phyloP scores from a whole-genome alignment of 345 rosid species.

The Reutealis trisperma region DNA sequence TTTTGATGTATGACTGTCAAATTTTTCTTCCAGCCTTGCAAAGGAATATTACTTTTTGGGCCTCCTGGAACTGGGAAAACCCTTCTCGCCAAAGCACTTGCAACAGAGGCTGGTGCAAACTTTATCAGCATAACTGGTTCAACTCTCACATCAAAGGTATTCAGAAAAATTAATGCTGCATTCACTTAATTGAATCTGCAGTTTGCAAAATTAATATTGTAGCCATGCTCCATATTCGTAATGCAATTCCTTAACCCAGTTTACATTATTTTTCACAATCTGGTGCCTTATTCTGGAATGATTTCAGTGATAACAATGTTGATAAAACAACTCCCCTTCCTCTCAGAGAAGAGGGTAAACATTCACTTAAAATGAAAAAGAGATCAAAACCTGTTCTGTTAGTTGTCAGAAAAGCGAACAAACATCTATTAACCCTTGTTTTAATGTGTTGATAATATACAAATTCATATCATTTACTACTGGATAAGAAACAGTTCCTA shows the following conservation, averaged over 20 bases:
- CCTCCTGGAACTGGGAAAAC: slow-evolving; percentile 99
- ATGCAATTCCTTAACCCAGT: neutral
- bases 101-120: slow-evolving; percentile 97
- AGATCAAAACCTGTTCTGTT: neutral
- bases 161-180: slow-evolving; percentile 6
- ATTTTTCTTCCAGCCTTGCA: slow-evolving; percentile 73
- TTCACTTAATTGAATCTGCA: neutral
- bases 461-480: neutral
- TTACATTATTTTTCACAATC: neutral
- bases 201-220: neutral
- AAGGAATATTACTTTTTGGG: slow-evolving; percentile 96
- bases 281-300: neutral
- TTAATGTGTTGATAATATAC: neutral
- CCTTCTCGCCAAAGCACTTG: slow-evolving; percentile 93
- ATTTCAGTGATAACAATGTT: neutral
- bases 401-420: neutral
- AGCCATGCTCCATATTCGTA: neutral
- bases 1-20: slow-evolving; percentile 13
- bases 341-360: neutral
- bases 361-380: neutral
- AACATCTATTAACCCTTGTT: neutral
- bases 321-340: neutral
- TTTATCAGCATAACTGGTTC: slow-evolving; percentile 98
- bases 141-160: slow-evolving; percentile 93
- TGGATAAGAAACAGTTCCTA: neutral